These are phyloP conservation scores for Boletus tomentosulus DNA, from an alignment of 768 basidiomycete species.

Conservation along the genomic window DNA sequence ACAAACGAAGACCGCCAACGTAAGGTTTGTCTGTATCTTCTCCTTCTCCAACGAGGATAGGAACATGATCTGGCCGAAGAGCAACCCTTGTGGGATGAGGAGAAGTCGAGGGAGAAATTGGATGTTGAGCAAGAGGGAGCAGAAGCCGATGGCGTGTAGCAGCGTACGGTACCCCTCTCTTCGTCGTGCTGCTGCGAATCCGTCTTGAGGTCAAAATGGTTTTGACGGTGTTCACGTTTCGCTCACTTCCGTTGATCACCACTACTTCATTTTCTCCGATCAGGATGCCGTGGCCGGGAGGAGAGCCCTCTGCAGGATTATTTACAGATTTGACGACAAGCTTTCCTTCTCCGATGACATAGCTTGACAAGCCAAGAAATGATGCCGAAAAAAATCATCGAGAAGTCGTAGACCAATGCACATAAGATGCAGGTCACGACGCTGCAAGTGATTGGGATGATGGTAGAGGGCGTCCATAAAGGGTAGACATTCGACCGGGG, in stretches of 20 bases:
- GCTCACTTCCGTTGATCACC: constrained; percentile 26
- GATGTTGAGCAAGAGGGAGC: constrained; percentile 24
- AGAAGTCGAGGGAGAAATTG: constrained; percentile 34
- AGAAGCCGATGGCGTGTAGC: constrained; percentile 23
- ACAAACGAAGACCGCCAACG: constrained; percentile 26
- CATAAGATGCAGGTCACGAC: constrained; percentile 21
- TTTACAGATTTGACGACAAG: constrained; percentile 15
- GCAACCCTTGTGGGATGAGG: constrained; percentile 28
- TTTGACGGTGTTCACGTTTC: constrained; percentile 26
- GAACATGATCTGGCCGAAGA: constrained; percentile 36
- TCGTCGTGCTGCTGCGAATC: background rate
- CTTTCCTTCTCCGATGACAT: constrained; percentile 22
- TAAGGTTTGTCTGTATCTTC: constrained; percentile 14
- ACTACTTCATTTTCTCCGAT: constrained; percentile 15
- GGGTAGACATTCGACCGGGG: background rate
- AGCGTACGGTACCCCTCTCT: background rate
- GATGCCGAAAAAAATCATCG: constrained; percentile 33
- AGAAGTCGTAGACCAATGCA: constrained; percentile 23
- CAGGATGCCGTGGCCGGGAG: constrained; percentile 31
- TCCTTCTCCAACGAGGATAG: constrained; percentile 34
- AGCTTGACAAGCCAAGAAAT: constrained; percentile 25
- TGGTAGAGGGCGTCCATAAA: constrained; percentile 2
- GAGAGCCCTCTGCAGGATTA: constrained; percentile 10
- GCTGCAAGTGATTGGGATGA: constrained; percentile 25
- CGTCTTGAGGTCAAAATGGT: constrained; percentile 22